Percentiles rank a stretch among this genome's conserved stretches.
These are phyloP conservation scores for Flaveria trinervia DNA, from an alignment of 129 eudicot genomes.

Conservation along the genomic window DNA sequence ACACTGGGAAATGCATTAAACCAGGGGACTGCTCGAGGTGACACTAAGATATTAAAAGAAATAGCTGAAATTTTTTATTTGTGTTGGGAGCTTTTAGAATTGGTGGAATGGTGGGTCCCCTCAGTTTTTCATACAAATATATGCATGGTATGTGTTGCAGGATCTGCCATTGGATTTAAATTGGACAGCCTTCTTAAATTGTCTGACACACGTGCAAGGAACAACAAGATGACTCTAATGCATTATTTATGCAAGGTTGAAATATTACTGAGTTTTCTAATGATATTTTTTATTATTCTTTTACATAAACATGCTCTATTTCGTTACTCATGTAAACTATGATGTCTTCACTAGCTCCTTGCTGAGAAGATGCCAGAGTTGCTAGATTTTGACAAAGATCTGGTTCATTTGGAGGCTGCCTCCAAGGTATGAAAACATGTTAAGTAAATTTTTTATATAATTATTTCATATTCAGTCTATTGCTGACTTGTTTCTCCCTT, in stretches of 20 bases:
- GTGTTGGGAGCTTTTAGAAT: conserved; percentile 9
- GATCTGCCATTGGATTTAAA: conserved; percentile 94
- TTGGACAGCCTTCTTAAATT: conserved; percentile 92
- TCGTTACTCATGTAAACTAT: conserved; percentile 29
- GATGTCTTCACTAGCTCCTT: conserved; percentile 54
- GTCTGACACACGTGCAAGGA: conserved; percentile 95
- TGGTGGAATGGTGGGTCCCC: conserved; percentile 14
- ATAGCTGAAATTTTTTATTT: neutral
- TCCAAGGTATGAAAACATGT: conserved; percentile 68
- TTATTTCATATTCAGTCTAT: neutral
- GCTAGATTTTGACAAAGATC: conserved; percentile 93
- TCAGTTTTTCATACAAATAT: neutral
- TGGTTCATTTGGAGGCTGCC: conserved; percentile 86
- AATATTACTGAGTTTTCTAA: neutral
- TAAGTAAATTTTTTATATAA: conserved; percentile 9
- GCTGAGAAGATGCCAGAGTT: conserved; percentile 95
- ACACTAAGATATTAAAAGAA: neutral
- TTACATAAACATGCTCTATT: neutral
- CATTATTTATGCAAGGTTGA: conserved; percentile 95
- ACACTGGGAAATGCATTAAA: conserved; percentile 95
- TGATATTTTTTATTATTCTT: neutral
- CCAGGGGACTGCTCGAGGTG: conserved; percentile 99
- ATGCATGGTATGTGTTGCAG: conserved; percentile 45
- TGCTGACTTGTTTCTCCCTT: conserved; percentile 18
- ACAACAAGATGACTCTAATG: conserved; percentile 98